A percentile compares a stretch with the other conserved stretches of the same genome.
phyloP scores from a whole-genome alignment of 2,329 filamentous ascomycete species.

The Metarhizium guizhouense region DNA sequence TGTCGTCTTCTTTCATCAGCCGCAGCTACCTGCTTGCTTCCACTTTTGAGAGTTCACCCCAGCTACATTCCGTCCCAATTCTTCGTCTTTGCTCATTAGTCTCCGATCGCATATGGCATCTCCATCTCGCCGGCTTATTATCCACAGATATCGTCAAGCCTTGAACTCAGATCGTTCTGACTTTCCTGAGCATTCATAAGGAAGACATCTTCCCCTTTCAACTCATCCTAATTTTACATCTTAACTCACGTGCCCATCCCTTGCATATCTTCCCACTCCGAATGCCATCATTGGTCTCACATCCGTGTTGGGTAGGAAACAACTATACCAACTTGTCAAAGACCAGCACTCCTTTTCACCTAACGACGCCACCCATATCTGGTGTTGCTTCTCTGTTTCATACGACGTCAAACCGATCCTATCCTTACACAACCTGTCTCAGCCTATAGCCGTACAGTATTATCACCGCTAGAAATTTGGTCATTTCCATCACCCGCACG shows the following conservation, averaged over 20 bases:
- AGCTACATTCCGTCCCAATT: slow-evolving; percentile 1
- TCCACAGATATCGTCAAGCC: slow-evolving; percentile 3
- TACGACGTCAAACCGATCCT: too few species aligned
- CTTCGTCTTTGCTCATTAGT: slow-evolving; percentile 6
- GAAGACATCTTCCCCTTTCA: background rate
- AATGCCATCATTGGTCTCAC: background rate
- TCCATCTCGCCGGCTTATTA: slow-evolving; percentile 6
- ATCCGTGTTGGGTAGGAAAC: too few species aligned
- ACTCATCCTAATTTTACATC: background rate
- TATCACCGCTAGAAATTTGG: background rate
- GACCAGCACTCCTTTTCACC: background rate
- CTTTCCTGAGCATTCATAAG: background rate
- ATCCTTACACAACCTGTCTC: too few species aligned
- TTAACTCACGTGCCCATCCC: background rate
- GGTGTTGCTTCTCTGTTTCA: too few species aligned
- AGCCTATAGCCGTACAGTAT: background rate
- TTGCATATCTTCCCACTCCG: background rate
- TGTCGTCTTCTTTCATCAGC: background rate
- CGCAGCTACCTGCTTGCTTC: background rate
- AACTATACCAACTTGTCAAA: too few species aligned
- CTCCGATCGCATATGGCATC: slow-evolving; percentile 8
- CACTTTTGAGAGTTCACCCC: background rate
- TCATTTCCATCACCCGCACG: background rate
- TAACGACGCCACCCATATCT: background rate
- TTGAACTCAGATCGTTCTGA: background rate